Evolutionary conservation across 2,329 filamentous ascomycete genomes (phyloP), one percentile per base, ranked within the genome.

Genomic region (Teratosphaeria nubilosa): DNA sequence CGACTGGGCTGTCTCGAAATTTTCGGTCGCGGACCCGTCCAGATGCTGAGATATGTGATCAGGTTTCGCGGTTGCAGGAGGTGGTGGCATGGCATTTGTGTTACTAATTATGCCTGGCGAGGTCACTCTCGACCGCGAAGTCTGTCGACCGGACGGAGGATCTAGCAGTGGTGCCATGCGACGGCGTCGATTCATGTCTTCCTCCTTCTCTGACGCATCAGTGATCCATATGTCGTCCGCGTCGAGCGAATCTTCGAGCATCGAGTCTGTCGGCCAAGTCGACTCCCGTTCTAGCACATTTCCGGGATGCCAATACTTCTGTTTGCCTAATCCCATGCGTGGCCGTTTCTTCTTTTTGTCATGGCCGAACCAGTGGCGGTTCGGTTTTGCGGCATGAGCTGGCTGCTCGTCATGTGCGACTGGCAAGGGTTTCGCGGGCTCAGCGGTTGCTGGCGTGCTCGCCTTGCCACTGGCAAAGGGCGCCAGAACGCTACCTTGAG

Each of bases 141-240:
- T 62, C 37, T 66, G 64, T n/a, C 64, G 60, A 22, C 58, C 63
- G 13, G 61, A 59, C 20, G 64, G 60, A 37, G 64, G 60, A 14
- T 54, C 51, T 13, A 53, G 20, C 53, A 53, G 16, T 51, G 14
- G 48, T 51, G 25, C 56, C 54, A 41, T 53, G 48, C 51, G 56
- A 22, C 55, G 56, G 2, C 31, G 53, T 25, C 52, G 54, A 22
- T 34, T 55, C n/a, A 51, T 52, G 13, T 64, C 59, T 30, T 59
- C 54, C 1, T 70, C 66, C 1, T 63, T 57, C 1, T 70, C 67
- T 1, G 63, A 62, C 10, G 66, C 64, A 7, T 66, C 67, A 0
- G 69, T 72, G 24, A 70, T 61, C 69, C 69, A 72, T 22, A 68
- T 68, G 32, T 69, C 67, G 25, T 64, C 59, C 32, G 66, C 60